These are phyloP conservation scores for Cyberlindnera suaveolens DNA, from an alignment of 805 yeast species.

Conservation along the genomic window DNA sequence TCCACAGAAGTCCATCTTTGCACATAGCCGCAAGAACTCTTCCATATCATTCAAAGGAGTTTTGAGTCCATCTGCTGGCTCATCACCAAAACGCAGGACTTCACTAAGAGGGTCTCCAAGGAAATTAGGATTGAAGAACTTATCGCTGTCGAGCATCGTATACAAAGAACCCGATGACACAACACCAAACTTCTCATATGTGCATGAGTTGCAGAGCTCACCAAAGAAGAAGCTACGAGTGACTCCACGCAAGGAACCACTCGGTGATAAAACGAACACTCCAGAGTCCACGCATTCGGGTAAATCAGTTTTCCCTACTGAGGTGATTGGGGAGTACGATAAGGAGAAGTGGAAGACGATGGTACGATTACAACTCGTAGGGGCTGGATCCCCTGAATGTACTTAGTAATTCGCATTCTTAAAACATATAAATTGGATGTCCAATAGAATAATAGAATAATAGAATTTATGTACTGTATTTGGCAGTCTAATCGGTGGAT, in stretches of 20 bases:
- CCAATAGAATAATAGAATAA: background rate
- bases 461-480: background rate
- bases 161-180: constrained; percentile 12
- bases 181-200: constrained; percentile 18
- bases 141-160: constrained; percentile 22
- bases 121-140: constrained; percentile 17
- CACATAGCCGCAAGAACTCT: constrained; percentile 16
- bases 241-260: background rate
- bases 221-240: constrained; percentile 16
- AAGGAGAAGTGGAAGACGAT: constrained; percentile 59
- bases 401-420: background rate
- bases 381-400: background rate
- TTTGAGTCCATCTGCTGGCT: constrained; percentile 2
- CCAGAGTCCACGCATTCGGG: constrained; percentile 34
- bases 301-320: constrained; percentile 41
- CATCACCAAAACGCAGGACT: background rate
- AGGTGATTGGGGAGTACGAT: constrained; percentile 58
- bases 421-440: background rate
- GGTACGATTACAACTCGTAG: constrained; percentile 28
- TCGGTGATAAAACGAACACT: constrained; percentile 25
- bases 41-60: constrained; percentile 9
- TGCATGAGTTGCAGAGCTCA: constrained; percentile 22
- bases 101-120: constrained; percentile 5
- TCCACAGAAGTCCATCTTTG: constrained; percentile 23
- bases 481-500: too few species aligned